A percentile compares a stretch with the other conserved stretches of the same genome.
Evolutionary conservation across 345 rosid genomes (phyloP).

Genomic region (Abelmoschus esculentus): DNA sequence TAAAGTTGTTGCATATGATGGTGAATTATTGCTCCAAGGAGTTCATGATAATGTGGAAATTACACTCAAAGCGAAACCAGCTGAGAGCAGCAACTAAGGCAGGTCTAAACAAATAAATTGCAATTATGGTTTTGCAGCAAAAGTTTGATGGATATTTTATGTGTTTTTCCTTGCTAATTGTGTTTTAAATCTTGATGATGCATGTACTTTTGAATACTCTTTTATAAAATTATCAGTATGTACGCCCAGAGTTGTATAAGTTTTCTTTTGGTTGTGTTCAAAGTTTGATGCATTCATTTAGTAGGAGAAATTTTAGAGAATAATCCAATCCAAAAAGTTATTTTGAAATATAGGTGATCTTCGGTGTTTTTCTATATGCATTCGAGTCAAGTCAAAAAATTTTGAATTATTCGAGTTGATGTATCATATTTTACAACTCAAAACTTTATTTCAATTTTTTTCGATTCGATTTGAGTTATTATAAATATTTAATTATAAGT

Average conservation of each 20-base stretch:
- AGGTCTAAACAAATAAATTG: neutral
- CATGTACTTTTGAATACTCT: neutral
- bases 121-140: neutral
- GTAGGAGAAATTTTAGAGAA: too few species aligned
- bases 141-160: neutral
- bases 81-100: constrained; percentile 9
- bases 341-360: too few species aligned
- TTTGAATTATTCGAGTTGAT: too few species aligned
- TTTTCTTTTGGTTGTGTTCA: neutral
- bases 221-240: too few species aligned
- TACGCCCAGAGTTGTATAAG: neutral
- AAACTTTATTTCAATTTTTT: too few species aligned
- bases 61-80: constrained; percentile 38
- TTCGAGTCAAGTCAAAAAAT: too few species aligned
- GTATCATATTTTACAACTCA: too few species aligned
- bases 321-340: too few species aligned
- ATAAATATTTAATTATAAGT: too few species aligned
- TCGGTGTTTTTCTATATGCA: too few species aligned
- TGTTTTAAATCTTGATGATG: neutral
- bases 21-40: constrained; percentile 86
- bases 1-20: constrained; percentile 55
- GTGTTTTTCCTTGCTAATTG: too few species aligned
- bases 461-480: too few species aligned
- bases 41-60: constrained; percentile 91
- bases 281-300: neutral